A percentile compares a stretch with the other conserved stretches of the same genome.
Conservation (phyloP, 2,329 filamentous ascomycete genomes). For the Stylonectria norvegica region DNA sequence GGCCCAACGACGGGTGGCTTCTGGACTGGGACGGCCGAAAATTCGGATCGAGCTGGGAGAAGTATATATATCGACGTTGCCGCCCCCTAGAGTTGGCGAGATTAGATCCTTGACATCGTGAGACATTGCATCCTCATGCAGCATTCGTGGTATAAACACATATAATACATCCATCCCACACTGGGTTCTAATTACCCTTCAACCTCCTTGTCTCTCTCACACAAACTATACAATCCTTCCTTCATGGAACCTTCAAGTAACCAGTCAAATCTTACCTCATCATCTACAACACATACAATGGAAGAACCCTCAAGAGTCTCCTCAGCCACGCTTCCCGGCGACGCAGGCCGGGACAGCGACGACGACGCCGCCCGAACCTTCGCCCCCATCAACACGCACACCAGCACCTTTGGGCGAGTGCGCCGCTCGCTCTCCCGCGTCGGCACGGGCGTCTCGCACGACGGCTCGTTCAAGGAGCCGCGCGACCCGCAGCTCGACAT, state of each 20-base stretch:
- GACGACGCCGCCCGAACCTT: slow-evolving; percentile 10
- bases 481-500: slow-evolving; percentile 43
- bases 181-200: no score
- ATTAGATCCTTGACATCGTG: not conserved
- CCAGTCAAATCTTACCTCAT: no score
- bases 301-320: slow-evolving; percentile 7
- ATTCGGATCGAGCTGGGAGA: slow-evolving; percentile 2
- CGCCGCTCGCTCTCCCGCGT: slow-evolving; percentile 25
- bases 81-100: not conserved
- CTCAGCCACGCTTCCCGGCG: slow-evolving; percentile 8
- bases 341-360: not conserved
- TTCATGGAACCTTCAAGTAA: slow-evolving; percentile 6
- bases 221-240: not conserved
- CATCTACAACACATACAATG: no score
- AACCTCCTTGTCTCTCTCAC: not conserved
- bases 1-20: no score
- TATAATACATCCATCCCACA: not conserved
- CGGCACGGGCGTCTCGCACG: slow-evolving; percentile 8
- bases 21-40: no score
- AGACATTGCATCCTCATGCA: slow-evolving; percentile 2
- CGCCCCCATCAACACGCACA: slow-evolving; percentile 22
- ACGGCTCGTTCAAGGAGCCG: slow-evolving; percentile 30
- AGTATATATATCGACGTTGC: slow-evolving; percentile 11
- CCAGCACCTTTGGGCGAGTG: slow-evolving; percentile 13
- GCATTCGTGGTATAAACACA: not conserved